Conservation (phyloP, 1,139 yeast species). For the Chernovozyma sophiae-reginae region DNA sequence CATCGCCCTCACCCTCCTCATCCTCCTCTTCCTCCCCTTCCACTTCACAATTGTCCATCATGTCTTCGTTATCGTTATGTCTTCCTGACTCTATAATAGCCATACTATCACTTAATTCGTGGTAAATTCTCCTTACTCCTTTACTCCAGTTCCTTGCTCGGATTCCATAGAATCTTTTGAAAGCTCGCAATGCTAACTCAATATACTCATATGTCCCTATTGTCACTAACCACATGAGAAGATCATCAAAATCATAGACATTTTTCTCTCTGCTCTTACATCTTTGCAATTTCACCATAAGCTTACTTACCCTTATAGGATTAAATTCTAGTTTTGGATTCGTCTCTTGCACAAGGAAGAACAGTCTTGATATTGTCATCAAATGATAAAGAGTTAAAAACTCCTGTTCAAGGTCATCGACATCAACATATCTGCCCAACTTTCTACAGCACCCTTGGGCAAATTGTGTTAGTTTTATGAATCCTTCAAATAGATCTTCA, state of each 20-base stretch:
- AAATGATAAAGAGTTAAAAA: not conserved
- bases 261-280: not conserved
- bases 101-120: too few species aligned
- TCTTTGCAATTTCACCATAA: not conserved
- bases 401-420: not conserved
- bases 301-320: not conserved
- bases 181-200: conserved; percentile 12
- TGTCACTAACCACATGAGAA: conserved; percentile 19
- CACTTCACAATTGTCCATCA: too few species aligned
- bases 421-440: not conserved
- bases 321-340: not conserved
- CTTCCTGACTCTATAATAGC: too few species aligned
- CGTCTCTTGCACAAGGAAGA: conserved; percentile 1
- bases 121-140: too few species aligned
- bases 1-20: too few species aligned
- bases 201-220: conserved; percentile 4
- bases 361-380: not conserved
- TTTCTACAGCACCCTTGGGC: not conserved
- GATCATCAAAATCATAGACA: conserved; percentile 13
- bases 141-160: not conserved
- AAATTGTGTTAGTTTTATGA: conserved; percentile 9
- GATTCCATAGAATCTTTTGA: conserved; percentile 11
- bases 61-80: too few species aligned
- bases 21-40: too few species aligned
- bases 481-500: conserved; percentile 25